Conservation (phyloP, 2,329 filamentous ascomycete species). For the Emmonsiellopsis sp. region DNA sequence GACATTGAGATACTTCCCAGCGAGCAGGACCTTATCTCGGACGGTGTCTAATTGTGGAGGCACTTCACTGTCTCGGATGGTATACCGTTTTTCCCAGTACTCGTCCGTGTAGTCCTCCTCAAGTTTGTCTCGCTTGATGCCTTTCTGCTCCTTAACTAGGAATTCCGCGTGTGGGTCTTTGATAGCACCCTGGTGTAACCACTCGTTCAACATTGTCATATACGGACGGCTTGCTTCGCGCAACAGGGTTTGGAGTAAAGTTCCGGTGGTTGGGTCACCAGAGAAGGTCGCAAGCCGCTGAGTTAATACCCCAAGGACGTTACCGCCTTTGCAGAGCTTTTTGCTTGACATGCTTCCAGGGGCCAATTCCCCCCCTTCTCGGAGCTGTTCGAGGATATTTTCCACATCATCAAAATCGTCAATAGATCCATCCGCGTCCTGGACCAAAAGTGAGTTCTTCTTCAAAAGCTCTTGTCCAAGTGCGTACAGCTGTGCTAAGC, state of each 20-base stretch:
- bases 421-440: constrained; percentile 58
- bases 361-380: constrained; percentile 74
- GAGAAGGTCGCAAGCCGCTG: constrained; percentile 80
- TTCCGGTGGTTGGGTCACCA: constrained; percentile 79
- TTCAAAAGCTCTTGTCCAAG: constrained; percentile 80
- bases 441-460: constrained; percentile 75
- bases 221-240: constrained; percentile 88
- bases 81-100: constrained; percentile 98
- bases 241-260: constrained; percentile 70
- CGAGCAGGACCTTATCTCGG: constrained; percentile 88
- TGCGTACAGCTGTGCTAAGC: constrained; percentile 82
- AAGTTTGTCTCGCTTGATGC: constrained; percentile 79
- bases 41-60: constrained; percentile 85
- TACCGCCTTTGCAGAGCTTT: constrained; percentile 93
- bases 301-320: constrained; percentile 81
- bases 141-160: constrained; percentile 89
- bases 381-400: constrained; percentile 81
- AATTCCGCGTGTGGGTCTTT: constrained; percentile 92
- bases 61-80: constrained; percentile 80
- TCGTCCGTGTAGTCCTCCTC: constrained; percentile 98
- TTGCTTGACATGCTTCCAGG: constrained; percentile 73
- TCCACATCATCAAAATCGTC: constrained; percentile 79
- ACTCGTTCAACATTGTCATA: constrained; percentile 97
- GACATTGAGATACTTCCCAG: constrained; percentile 96
- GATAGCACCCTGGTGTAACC: constrained; percentile 93